Percentiles rank a stretch among this genome's conserved stretches.
phyloP scores from a whole-genome alignment of 2,329 filamentous ascomycete species.

The Emericellopsis cladophorae region DNA sequence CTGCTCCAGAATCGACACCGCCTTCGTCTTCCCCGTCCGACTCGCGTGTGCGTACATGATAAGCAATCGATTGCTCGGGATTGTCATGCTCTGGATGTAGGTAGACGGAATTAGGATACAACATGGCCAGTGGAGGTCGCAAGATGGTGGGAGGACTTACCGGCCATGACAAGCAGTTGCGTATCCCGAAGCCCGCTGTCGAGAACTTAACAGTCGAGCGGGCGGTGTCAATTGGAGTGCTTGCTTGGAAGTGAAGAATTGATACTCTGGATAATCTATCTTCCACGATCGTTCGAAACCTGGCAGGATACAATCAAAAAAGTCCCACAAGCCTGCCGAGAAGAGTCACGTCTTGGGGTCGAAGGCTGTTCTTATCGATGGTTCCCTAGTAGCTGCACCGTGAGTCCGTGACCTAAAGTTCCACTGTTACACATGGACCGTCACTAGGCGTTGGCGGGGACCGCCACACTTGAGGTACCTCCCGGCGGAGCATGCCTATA shows the following conservation, averaged over 20 bases:
- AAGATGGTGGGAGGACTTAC: background rate
- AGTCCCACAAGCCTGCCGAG: too few relatives aligned
- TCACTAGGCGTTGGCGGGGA: background rate
- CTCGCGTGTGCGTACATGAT: slow-evolving; percentile 12
- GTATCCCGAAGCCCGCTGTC: background rate
- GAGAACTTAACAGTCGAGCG: background rate
- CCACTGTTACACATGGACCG: background rate
- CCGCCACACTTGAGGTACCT: background rate
- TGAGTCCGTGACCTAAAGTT: too few relatives aligned
- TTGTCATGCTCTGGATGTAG: background rate
- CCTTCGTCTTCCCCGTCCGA: slow-evolving; percentile 18
- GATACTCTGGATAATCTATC: too few relatives aligned
- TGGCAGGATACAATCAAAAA: too few relatives aligned
- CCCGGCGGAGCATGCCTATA: slow-evolving; percentile 12
- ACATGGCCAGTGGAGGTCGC: background rate
- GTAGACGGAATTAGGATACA: background rate
- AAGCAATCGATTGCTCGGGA: background rate
- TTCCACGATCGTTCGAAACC: too few relatives aligned
- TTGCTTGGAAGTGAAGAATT: too few relatives aligned
- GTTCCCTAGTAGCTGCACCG: too few relatives aligned
- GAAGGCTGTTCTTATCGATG: too few relatives aligned
- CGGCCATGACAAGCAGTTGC: slow-evolving; percentile 1
- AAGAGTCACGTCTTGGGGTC: too few relatives aligned
- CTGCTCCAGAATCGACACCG: slow-evolving; percentile 7
- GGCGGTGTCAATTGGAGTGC: background rate